Evolutionary conservation across 2,329 filamentous ascomycete genomes (phyloP).

Genomic region (Catunica adiposa): DNA sequence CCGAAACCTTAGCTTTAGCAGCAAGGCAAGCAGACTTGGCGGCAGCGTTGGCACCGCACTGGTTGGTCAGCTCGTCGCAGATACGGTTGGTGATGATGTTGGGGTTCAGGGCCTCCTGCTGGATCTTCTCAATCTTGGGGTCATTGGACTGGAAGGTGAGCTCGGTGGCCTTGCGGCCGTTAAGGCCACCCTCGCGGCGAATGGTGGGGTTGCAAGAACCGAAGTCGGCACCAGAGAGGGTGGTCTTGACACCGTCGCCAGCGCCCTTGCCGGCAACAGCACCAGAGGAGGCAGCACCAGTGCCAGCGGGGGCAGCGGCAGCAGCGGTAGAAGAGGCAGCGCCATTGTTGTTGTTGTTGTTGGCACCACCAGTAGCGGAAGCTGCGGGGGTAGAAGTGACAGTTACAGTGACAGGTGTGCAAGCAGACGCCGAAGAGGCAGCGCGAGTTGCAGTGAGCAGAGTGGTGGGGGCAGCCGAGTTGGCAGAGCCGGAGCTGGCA

Average conservation of each 20-base stretch:
- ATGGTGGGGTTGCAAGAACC: slow-evolving; percentile 39
- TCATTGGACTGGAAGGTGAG: slow-evolving; percentile 54
- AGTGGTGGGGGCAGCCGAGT: slow-evolving; percentile 14
- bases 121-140: slow-evolving; percentile 38
- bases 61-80: slow-evolving; percentile 51
- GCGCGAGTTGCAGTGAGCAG: slow-evolving; percentile 2
- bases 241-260: slow-evolving; percentile 16
- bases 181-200: slow-evolving; percentile 41
- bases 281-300: slow-evolving; percentile 11
- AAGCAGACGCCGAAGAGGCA: neutral
- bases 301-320: slow-evolving; percentile 13
- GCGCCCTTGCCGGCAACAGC: slow-evolving; percentile 20
- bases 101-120: slow-evolving; percentile 53
- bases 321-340: slow-evolving; percentile 5
- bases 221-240: slow-evolving; percentile 30
- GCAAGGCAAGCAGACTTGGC: slow-evolving; percentile 36
- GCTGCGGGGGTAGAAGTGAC: slow-evolving; percentile 15
- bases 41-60: slow-evolving; percentile 44
- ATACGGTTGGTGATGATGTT: slow-evolving; percentile 60
- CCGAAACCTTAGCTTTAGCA: slow-evolving; percentile 28
- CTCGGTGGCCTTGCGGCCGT: slow-evolving; percentile 39
- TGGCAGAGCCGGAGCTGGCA: slow-evolving; percentile 11
- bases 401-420: slow-evolving; percentile 13
- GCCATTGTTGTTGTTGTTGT: slow-evolving; percentile 12
- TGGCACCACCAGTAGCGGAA: slow-evolving; percentile 2